Percentiles rank a stretch among this genome's conserved stretches.
These are phyloP conservation scores for Podosphaera fusca DNA, from an alignment of 2,329 filamentous ascomycete species.

Conservation along the genomic window DNA sequence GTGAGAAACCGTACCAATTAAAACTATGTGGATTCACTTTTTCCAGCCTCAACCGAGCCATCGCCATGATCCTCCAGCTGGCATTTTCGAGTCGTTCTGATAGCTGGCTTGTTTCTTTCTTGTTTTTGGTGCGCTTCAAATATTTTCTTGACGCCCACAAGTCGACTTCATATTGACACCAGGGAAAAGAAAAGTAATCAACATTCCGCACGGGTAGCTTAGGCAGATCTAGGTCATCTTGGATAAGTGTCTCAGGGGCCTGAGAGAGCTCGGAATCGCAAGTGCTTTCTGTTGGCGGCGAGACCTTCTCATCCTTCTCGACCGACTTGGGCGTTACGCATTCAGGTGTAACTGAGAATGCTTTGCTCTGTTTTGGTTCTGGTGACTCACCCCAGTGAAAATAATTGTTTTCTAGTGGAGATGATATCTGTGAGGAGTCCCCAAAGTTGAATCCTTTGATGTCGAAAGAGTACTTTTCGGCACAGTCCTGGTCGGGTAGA, in stretches of 20 bases:
- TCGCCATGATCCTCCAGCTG: slow-evolving; percentile 92
- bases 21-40: slow-evolving; percentile 79
- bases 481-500: not conserved
- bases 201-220: slow-evolving; percentile 51
- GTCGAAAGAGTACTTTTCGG: not conserved
- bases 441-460: not conserved
- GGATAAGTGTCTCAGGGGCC: slow-evolving; percentile 12
- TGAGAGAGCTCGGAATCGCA: not conserved
- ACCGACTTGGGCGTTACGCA: no score
- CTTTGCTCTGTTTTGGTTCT: not conserved
- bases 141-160: slow-evolving; percentile 96
- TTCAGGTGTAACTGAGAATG: not conserved
- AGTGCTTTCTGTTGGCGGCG: not conserved
- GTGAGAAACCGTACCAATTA: slow-evolving; percentile 47
- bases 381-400: not conserved
- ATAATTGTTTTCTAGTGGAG: not conserved
- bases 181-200: slow-evolving; percentile 88
- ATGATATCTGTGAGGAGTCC: not conserved
- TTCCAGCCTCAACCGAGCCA: slow-evolving; percentile 64
- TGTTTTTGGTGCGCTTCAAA: slow-evolving; percentile 54
- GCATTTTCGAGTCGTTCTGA: slow-evolving; percentile 67
- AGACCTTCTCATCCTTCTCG: not conserved
- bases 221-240: slow-evolving; percentile 30
- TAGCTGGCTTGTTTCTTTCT: slow-evolving; percentile 46
- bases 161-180: slow-evolving; percentile 64